phyloP scores from a whole-genome alignment of 2,329 filamentous ascomycete species.

The Colletotrichum scovillei region DNA sequence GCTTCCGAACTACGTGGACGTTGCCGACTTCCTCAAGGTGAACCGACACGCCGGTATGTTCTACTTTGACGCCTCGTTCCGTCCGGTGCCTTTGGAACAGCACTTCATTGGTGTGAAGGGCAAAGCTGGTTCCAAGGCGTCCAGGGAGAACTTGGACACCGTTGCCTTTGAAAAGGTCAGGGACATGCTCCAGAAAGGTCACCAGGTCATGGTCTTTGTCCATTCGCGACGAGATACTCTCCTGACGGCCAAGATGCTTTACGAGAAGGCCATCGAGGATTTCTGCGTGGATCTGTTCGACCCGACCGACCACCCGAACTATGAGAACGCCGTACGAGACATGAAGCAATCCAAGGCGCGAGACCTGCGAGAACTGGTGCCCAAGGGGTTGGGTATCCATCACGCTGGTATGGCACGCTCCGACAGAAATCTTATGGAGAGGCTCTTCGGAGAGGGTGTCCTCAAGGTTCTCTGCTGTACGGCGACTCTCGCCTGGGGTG shows the following conservation, averaged over 20 bases:
- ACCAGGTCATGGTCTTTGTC: constrained; percentile 99
- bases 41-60: constrained; percentile 94
- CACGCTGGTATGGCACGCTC: constrained; percentile 96
- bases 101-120: constrained; percentile 98
- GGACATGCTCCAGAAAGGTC: constrained; percentile 90
- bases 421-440: constrained; percentile 95
- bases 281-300: constrained; percentile 86
- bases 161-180: constrained; percentile 94
- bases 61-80: constrained; percentile 96
- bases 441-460: constrained; percentile 90
- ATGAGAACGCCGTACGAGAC: constrained; percentile 82
- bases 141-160: constrained; percentile 88
- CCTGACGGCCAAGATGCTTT: constrained; percentile 84
- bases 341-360: constrained; percentile 87
- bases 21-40: constrained; percentile 96
- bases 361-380: constrained; percentile 88
- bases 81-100: constrained; percentile 94
- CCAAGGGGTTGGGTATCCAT: constrained; percentile 93
- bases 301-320: constrained; percentile 80
- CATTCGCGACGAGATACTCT: constrained; percentile 96
- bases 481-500: constrained; percentile 97
- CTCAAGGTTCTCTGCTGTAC: constrained; percentile 98
- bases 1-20: constrained; percentile 94
- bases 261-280: constrained; percentile 87
- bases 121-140: constrained; percentile 83